Base-by-base conservation (phyloP, 345 rosid species). In the Streptanthus diversifolius region DNA sequence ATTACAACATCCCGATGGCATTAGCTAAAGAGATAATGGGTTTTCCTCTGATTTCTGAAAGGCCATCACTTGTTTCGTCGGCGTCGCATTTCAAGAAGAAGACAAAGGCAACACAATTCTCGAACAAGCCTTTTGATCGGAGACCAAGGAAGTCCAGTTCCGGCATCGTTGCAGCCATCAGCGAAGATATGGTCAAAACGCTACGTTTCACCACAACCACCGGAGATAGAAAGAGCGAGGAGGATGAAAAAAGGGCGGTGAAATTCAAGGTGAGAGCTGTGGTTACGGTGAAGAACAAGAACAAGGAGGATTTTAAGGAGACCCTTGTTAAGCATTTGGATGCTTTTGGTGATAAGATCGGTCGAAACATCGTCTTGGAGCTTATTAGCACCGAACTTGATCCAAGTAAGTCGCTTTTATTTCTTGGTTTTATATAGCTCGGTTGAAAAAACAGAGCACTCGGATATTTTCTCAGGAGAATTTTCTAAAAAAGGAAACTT, bases 331-430 rank as follows among this genome's bases (percentile, higher is more conserved):
- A 85, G 52, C 92, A 83, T 18, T 74, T 85, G 49, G 97, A 93
- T 78, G 80, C 86, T 62, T 63, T 89, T 11, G 74, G 87, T 17
- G 98, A 93, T 41, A 86, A 69, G 70, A 80, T 93, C 39, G 97
- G 98, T 17, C 78, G 85, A 63, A 93, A 91, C 73, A 84, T 93
- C 21, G 90, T 83, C 18, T 81, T 93, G 87, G 84, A 89, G 86
- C 93, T 93, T 51, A 58, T 91, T 51, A 88, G 96, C 82, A 84
- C 84, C 21, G 85, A 91, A 36, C 24, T 85, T 72, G 97, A 93
- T 83, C 95, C 92, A 17, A 93, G 98, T 93, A 85, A 84, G 93
- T 70, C 3, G 2, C 2, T n/a, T 24, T 2, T 24, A 21, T 4
- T 8, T 5, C 1, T 44, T 37, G 14, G 13, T 37, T 14, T 1